phyloP scores from a whole-genome alignment of 176 grass and related monocot species.

The Urochloa ruziziensis region DNA sequence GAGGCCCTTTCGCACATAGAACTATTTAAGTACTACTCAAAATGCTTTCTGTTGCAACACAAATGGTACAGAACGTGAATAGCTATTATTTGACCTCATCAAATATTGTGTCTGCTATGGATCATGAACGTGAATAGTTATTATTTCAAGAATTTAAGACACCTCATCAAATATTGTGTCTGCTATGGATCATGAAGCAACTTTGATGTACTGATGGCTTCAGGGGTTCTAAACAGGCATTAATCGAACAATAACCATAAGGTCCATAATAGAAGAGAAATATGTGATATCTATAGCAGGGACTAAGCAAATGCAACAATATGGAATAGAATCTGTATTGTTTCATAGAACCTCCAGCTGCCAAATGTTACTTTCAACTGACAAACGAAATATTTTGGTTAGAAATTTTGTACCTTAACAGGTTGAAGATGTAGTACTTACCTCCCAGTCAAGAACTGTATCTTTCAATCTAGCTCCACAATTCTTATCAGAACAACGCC shows the following conservation, averaged over 20 bases:
- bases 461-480: constrained; percentile 86
- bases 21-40: not conserved
- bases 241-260: not conserved
- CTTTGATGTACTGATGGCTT: constrained; percentile 1
- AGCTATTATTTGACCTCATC: not conserved
- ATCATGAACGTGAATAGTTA: not conserved
- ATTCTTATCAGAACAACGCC: constrained; percentile 69
- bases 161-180: constrained; percentile 6
- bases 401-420: not conserved
- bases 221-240: not conserved
- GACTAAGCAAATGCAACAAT: not conserved
- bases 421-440: constrained; percentile 32
- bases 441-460: constrained; percentile 99
- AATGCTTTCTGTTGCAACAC: not conserved
- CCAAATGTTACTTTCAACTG: not conserved
- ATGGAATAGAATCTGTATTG: not conserved
- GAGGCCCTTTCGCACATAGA: too few relatives aligned
- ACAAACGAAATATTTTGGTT: constrained; percentile 10
- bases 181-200: constrained; percentile 1
- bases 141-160: too few relatives aligned
- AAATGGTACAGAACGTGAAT: not conserved
- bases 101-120: constrained; percentile 6
- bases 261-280: not conserved
- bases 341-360: not conserved
- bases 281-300: not conserved